Conservation (phyloP, 163 green algal species). For the Chlamydomonas reinhardtii region DNA sequence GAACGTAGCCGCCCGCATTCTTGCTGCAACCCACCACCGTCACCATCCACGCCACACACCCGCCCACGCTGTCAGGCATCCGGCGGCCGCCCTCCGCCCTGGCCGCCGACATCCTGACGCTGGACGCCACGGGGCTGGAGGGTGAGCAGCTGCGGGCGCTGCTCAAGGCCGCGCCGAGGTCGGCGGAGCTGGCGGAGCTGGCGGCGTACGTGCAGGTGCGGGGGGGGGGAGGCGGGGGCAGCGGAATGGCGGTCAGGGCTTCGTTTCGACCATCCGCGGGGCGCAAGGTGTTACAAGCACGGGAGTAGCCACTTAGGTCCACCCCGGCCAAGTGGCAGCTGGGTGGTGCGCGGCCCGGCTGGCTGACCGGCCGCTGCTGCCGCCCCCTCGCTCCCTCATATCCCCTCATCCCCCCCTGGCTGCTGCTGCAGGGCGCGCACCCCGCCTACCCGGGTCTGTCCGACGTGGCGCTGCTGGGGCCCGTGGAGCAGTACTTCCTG, state of each 20-base stretch:
- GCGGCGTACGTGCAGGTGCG: slow-evolving; percentile 68
- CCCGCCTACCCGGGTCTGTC: slow-evolving; percentile 70
- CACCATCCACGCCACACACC: neutral
- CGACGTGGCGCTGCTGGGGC: slow-evolving; percentile 76
- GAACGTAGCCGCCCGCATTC: too few relatives aligned
- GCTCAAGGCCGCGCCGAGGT: slow-evolving; percentile 70
- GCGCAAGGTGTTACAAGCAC: too few relatives aligned
- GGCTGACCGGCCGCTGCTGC: too few relatives aligned
- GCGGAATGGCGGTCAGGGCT: neutral
- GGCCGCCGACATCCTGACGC: slow-evolving; percentile 69
- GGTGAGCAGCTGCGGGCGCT: slow-evolving; percentile 82
- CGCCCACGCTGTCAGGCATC: slow-evolving; percentile 45
- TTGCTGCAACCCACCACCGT: neutral
- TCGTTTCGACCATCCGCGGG: too few relatives aligned
- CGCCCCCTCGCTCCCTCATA: too few relatives aligned
- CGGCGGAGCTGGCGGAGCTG: slow-evolving; percentile 74
- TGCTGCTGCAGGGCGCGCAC: slow-evolving; percentile 68
- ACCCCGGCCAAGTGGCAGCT: too few relatives aligned
- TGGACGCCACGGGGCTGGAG: slow-evolving; percentile 74
- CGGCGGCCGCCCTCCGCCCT: slow-evolving; percentile 45
- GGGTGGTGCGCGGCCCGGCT: too few relatives aligned
- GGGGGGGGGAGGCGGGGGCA: neutral
- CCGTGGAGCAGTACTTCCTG: slow-evolving; percentile 86
- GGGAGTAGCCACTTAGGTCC: too few relatives aligned
- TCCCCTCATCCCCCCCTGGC: too few relatives aligned